These are phyloP conservation scores for Solanum bulbocastanum DNA, from an alignment of 257 asterid genomes.

Conservation along the genomic window DNA sequence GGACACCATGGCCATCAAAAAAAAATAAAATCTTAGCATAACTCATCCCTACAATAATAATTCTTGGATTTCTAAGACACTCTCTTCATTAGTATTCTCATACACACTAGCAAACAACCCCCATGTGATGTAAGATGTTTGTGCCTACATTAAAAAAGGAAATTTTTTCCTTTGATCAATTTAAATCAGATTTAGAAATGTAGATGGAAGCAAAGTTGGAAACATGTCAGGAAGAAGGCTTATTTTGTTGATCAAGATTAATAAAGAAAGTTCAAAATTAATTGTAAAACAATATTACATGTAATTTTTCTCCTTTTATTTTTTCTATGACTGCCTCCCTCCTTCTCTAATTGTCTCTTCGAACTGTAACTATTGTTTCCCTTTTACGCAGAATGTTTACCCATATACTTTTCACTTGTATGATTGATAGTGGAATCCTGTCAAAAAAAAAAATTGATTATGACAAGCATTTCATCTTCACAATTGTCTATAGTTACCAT, in stretches of 20 bases:
- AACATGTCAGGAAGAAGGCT: neutral
- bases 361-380: neutral
- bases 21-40: neutral
- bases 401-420: neutral
- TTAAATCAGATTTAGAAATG: neutral
- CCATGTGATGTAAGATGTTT: neutral
- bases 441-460: neutral
- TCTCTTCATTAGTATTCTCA: neutral
- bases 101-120: neutral
- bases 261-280: neutral
- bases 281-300: neutral
- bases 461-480: neutral
- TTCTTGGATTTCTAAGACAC: neutral
- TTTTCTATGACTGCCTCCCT: neutral
- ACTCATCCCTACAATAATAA: neutral
- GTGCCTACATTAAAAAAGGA: neutral
- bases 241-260: neutral
- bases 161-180: neutral
- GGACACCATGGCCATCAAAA: neutral
- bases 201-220: neutral
- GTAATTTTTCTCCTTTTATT: neutral
- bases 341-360: neutral
- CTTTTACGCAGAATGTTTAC: neutral
- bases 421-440: neutral
- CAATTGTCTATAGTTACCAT: neutral